Evolutionary conservation across 345 rosid genomes (phyloP).

Genomic region (Hibiscus trionum): DNA sequence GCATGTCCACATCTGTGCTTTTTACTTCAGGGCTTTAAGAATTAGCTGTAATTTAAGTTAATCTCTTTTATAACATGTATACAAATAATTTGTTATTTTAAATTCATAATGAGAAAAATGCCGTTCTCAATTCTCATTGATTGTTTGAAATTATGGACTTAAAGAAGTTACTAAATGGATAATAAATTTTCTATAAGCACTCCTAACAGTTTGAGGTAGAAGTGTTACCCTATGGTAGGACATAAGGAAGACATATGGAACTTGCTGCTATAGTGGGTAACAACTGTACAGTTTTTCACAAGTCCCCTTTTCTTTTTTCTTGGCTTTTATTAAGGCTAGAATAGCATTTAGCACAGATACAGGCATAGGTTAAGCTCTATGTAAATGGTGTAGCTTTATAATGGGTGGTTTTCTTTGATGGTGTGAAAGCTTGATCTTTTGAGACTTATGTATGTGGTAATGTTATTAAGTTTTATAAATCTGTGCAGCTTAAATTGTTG

Average conservation of each 20-base stretch:
- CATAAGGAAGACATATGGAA: neutral
- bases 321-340: neutral
- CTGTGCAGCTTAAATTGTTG: conserved; percentile 68
- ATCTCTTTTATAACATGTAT: neutral
- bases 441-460: neutral
- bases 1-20: neutral
- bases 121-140: neutral
- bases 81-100: neutral
- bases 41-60: neutral
- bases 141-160: neutral
- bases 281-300: neutral
- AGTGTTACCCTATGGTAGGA: neutral
- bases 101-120: neutral
- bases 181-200: neutral
- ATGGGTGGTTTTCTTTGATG: neutral
- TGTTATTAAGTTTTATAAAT: conserved; percentile 20
- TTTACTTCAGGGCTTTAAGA: neutral
- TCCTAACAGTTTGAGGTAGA: neutral
- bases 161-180: neutral
- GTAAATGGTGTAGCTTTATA: neutral
- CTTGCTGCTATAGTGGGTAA: neutral
- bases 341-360: neutral
- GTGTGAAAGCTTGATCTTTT: neutral
- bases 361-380: neutral
- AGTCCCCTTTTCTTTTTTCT: neutral